Evolutionary conservation across 2,329 filamentous ascomycete genomes (phyloP).

Genomic region (Penicillium polonicum): DNA sequence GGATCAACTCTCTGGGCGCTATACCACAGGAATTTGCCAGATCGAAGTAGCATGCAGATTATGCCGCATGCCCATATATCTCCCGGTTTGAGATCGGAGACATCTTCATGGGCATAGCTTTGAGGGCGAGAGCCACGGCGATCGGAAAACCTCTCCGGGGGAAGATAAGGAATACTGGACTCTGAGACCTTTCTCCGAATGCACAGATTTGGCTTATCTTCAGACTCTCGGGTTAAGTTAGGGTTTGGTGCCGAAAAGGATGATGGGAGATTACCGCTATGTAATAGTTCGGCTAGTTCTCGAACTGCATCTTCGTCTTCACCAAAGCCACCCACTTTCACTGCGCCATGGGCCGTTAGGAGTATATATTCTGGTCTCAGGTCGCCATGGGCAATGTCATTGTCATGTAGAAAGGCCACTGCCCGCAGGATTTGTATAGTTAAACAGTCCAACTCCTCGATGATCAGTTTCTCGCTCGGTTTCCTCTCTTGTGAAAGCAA

Average conservation of each 20-base stretch:
- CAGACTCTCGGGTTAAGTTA: not conserved
- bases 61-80: slow-evolving; percentile 9
- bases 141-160: slow-evolving; percentile 5
- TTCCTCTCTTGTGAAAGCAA: not conserved
- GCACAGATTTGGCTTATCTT: not conserved
- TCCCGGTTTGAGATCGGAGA: not conserved
- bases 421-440: slow-evolving; percentile 3
- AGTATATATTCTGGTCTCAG: slow-evolving; percentile 6
- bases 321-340: slow-evolving; percentile 11
- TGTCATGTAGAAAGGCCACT: slow-evolving; percentile 2
- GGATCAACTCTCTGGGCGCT: not conserved
- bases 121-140: not conserved
- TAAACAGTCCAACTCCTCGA: not conserved
- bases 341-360: slow-evolving; percentile 4
- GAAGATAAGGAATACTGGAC: slow-evolving; percentile 7
- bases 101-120: not conserved
- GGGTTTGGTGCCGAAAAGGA: not conserved
- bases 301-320: slow-evolving; percentile 7
- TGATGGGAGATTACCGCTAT: not conserved
- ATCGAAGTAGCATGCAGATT: slow-evolving; percentile 4
- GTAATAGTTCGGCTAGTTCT: not conserved
- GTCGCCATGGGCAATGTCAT: slow-evolving; percentile 3
- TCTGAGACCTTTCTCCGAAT: not conserved
- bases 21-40: not conserved
- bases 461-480: not conserved